Evolutionary conservation across 257 asterid species (phyloP).

Genomic region (Jacaranda mimosifolia): DNA sequence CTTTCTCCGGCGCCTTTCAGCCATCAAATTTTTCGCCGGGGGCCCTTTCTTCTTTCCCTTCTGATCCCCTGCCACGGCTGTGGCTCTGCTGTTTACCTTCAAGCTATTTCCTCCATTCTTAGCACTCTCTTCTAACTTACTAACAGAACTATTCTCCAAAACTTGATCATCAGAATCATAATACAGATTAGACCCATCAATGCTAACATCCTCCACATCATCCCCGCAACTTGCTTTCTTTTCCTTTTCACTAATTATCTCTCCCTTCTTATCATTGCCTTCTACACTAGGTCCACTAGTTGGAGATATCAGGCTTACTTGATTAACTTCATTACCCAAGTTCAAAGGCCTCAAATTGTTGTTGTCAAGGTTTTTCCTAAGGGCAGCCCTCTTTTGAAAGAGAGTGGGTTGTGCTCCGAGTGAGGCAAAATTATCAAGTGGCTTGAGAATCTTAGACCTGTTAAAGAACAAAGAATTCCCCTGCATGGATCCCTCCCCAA

Average conservation of each 20-base stretch:
- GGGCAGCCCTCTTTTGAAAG: constrained; percentile 94
- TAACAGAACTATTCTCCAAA: constrained; percentile 45
- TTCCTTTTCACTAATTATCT: constrained; percentile 43
- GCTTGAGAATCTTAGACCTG: constrained; percentile 79
- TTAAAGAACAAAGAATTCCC: constrained; percentile 51
- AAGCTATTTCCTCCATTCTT: constrained; percentile 57
- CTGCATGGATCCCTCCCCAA: constrained; percentile 47
- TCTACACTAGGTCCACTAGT: constrained; percentile 20
- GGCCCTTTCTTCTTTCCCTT: constrained; percentile 86
- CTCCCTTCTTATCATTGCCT: constrained; percentile 14
- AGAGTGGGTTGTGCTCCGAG: constrained; percentile 85
- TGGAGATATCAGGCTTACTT: constrained; percentile 35
- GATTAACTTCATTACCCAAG: constrained; percentile 46
- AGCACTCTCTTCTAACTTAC: constrained; percentile 43
- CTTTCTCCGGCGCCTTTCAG: constrained; percentile 92
- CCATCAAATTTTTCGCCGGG: constrained; percentile 97
- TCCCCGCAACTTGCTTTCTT: constrained; percentile 64
- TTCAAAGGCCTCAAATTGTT: constrained; percentile 53
- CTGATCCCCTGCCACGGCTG: constrained; percentile 52
- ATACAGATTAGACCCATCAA: constrained; percentile 71
- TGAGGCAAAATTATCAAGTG: constrained; percentile 75
- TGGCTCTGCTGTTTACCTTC: constrained; percentile 39
- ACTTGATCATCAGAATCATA: constrained; percentile 83
- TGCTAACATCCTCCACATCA: constrained; percentile 75
- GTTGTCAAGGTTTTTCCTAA: constrained; percentile 54